Base-by-base conservation (phyloP, 257 asterid species). In the Galeopsis tetrahit region DNA sequence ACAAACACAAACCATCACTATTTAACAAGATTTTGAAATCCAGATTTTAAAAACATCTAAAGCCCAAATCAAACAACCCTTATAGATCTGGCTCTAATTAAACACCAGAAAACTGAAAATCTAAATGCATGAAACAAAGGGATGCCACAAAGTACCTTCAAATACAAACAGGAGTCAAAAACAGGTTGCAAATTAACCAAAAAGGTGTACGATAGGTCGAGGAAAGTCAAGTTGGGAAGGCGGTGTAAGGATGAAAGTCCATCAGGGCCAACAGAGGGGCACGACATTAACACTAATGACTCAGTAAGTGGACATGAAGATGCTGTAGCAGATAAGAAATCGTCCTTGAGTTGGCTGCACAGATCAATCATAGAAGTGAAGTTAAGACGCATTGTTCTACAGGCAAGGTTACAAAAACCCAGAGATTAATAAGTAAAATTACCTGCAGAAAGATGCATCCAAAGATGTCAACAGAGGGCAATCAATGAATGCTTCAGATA, bases 371-470 rank as follows among this genome's bases (percentile, higher is more conserved):
- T 17, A 77, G 58, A 48, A 74, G 43, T 36, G 67, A 14, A 21
- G 61, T 75, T 42, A 33, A 76, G 40, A 49, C 17, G 72, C 51
- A 43, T 59, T 58, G n/a, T 36, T 34, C 35, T 10, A 59, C 1
- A 3, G 56, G 15, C n/a, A 33, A 46, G 13, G 28, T 21, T 21
- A 21, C 28, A 21, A 5, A 48, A 59, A 28, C 31, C 9, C 4
- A 21, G 17, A 13, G 21, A 42, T 21, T n/a, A 53, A 55, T 0
- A 67, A 36, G 39, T 31, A 67, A 61, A 68, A 70, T 75, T 34
- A 90, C 98, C 97, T 81, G 96, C 84, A 80, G 85, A 95, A 95
- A 65, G 99, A 95, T 69, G 99, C 99, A 84, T 92, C 98, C 86
- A 95, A 84, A 75, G 96, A 87, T 63, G 96, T 89, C 52, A 95